Conservation (phyloP, 2,329 filamentous ascomycete species). For the Microdochium bolleyi region DNA sequence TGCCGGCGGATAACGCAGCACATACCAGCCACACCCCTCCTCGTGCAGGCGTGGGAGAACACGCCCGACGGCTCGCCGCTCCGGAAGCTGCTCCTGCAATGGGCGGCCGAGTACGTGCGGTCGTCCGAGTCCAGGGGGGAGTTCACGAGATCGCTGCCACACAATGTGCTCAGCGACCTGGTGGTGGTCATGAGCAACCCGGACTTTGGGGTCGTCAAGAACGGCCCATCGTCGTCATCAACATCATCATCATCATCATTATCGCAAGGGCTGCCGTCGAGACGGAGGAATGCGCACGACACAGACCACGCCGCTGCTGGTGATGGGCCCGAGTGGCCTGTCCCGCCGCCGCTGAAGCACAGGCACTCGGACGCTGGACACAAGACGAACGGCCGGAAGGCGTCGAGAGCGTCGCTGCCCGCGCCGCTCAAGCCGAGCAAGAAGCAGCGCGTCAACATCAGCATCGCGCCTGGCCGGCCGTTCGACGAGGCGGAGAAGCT, state of each 20-base stretch:
- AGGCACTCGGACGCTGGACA: conserved; percentile 25
- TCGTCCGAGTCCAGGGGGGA: conserved; percentile 46
- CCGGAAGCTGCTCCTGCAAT: conserved; percentile 47
- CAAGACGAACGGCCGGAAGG: conserved; percentile 9
- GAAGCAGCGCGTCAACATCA: conserved; percentile 19
- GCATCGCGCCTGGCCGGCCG: conserved; percentile 15
- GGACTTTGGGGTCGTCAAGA: conserved; percentile 18
- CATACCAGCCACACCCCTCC: conserved; percentile 50
- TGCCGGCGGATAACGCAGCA: conserved; percentile 41
- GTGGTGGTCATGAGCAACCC: conserved; percentile 54
- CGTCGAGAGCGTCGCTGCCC: conserved; percentile 20
- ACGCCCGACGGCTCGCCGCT: conserved; percentile 54
- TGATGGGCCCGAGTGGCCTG: conserved; percentile 1
- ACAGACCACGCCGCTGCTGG: conserved; percentile 32
- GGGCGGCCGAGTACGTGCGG: conserved; percentile 57
- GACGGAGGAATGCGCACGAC: conserved; percentile 42
- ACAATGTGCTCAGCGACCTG: conserved; percentile 55
- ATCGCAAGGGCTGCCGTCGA: conserved; percentile 13
- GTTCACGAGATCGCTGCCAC: conserved; percentile 52
- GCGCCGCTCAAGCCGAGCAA: conserved; percentile 14
- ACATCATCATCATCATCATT: conserved; percentile 13
- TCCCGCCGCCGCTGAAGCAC: conserved; percentile 21
- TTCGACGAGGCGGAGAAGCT: conserved; percentile 37
- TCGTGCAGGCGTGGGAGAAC: conserved; percentile 55
- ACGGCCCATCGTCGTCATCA: conserved; percentile 19